These are phyloP conservation scores for Xerocomellus dryophilus DNA, from an alignment of 768 basidiomycete genomes.

Conservation along the genomic window DNA sequence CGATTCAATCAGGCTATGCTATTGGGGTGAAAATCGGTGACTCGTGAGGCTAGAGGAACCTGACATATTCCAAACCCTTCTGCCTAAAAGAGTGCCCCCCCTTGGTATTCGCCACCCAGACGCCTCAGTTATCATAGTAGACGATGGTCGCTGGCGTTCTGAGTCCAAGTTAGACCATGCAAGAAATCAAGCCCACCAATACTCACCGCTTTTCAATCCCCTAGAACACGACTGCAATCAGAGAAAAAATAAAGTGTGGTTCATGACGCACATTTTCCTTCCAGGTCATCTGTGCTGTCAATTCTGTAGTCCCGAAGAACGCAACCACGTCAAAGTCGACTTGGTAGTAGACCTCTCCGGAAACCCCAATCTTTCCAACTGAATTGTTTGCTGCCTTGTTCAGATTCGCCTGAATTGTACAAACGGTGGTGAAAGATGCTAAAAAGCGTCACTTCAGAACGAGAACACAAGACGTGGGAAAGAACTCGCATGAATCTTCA, in stretches of 20 bases:
- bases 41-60: too few relatives aligned
- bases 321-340: not conserved
- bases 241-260: not conserved
- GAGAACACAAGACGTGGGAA: not conserved
- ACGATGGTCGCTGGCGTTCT: not conserved
- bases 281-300: conserved; percentile 5
- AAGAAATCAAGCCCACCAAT: not conserved
- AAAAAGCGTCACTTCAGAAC: not conserved
- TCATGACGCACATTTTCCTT: not conserved
- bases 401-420: not conserved
- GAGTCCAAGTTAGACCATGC: not conserved
- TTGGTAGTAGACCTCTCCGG: not conserved
- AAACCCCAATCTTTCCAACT: not conserved
- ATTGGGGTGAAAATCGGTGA: too few relatives aligned
- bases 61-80: too few relatives aligned
- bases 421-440: not conserved
- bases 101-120: not conserved
- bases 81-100: not conserved
- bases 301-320: conserved; percentile 3
- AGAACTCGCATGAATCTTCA: conserved; percentile 4
- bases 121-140: not conserved
- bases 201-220: not conserved
- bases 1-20: too few relatives aligned
- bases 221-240: not conserved
- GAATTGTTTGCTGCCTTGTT: not conserved